Evolutionary conservation across 306 rosid genomes (phyloP), one percentile per base, ranked within the genome.

Genomic region (Nissolia schottii): DNA sequence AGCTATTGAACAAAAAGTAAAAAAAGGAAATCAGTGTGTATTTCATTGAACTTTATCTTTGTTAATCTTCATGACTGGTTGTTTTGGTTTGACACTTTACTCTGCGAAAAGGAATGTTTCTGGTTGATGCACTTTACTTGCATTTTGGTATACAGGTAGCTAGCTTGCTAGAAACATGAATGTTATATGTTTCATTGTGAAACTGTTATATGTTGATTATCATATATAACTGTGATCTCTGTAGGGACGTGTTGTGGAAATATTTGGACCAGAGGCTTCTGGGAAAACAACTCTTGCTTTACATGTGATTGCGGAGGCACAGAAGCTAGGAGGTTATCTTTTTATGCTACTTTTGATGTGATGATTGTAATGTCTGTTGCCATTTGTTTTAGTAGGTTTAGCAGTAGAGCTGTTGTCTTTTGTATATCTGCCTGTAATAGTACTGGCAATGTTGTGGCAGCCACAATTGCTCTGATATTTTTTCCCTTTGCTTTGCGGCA

Each of bases 231-330:
- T 70, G 8, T 29, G 53, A 56, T 66, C 27, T 79, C 23, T 75
- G 70, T 57, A 94, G 98, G 98, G 98, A 3, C 96, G 97, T n/a
- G 96, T 94, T 63, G 94, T 86, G 84, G 97, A 94, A 90, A 94
- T 94, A 69, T 94, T 81, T 70, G 97, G 97, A 60, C 96, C 98
- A 3, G 98, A 94, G 85, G 97, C 97, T 77, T 91, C 98, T 56
- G 98, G 98, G 73, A 91, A 89, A 83, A 89, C 98, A 25, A 94
- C 97, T 43, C 97, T 91, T 80, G 96, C 90, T 59, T 77, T 91
- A 67, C 97, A 94, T 78, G 97, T 89, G 71, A 89, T 94, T 75
- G 90, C 98, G 0, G 92, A 94, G 83, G 89, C 98, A 80, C 98
- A 94, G 50, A 91, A 94, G 74, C 85, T 80, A 78, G 98, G 98